Percentiles rank a stretch among this genome's conserved stretches.
Evolutionary conservation across 345 rosid species (phyloP).

Genomic region (Pistacia atlantica): DNA sequence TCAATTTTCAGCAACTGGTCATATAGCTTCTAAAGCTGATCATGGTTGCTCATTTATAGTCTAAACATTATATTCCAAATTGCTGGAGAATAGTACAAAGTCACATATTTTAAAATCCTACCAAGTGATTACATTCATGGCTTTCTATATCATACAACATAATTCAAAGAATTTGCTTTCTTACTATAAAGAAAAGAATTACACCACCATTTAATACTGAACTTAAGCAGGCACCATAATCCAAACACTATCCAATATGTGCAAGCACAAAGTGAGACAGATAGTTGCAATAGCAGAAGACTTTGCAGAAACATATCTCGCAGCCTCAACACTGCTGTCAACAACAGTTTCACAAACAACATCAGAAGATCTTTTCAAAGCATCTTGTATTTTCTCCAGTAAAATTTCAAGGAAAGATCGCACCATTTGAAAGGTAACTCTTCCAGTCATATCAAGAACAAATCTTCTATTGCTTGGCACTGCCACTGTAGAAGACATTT

Average conservation of each 20-base stretch:
- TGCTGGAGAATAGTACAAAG: neutral
- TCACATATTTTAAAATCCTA: no score
- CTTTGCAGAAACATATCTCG: slow-evolving; percentile 53
- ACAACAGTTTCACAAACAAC: slow-evolving; percentile 40
- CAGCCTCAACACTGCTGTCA: slow-evolving; percentile 46
- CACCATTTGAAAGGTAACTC: slow-evolving; percentile 67
- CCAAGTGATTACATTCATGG: neutral
- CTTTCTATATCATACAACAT: neutral
- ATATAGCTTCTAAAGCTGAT: neutral
- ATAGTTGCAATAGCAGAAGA: slow-evolving; percentile 49
- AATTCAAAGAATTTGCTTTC: neutral
- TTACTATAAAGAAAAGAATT: neutral
- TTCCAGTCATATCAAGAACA: slow-evolving; percentile 72
- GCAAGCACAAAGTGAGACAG: slow-evolving; percentile 66
- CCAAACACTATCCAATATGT: slow-evolving; percentile 62
- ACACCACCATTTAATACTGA: neutral
- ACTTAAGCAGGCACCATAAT: slow-evolving; percentile 48
- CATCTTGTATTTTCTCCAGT: slow-evolving; percentile 51
- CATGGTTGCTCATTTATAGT: neutral
- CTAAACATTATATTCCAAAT: neutral
- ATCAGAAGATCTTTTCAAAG: slow-evolving; percentile 41
- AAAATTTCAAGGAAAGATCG: slow-evolving; percentile 62
- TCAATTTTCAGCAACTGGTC: neutral
- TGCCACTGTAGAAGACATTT: slow-evolving; percentile 59
- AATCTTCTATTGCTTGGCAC: slow-evolving; percentile 71